Evolutionary conservation across 768 basidiomycete genomes (phyloP), one percentile per base, ranked within the genome.

Genomic region (Collybia sordida): DNA sequence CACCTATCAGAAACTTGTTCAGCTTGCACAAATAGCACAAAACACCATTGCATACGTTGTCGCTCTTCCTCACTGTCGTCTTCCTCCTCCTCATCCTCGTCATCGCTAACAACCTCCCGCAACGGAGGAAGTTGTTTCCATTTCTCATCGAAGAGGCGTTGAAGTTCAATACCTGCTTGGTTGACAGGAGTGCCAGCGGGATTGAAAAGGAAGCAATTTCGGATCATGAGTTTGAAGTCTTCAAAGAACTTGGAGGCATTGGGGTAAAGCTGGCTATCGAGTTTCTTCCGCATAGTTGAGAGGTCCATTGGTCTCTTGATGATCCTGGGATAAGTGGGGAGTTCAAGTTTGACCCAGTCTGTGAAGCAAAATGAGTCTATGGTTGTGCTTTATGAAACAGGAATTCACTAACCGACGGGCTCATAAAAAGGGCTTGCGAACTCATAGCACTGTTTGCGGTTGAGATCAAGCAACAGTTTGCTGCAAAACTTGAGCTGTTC

Each of bases 271-370:
- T 79, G 75, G 27, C 73, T 74, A 36, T 93, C 89, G 42, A 99
- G 76, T 69, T 94, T 96, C 65, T 73, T 81, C 57, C 84, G 83
- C 76, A 99, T 94, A 7, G 91, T 93, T 9, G 83, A 79, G 51
- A 99, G 65, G 66, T 99, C 97, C 92, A 99, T 98, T 3, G 97
- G 97, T 60, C 83, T 85, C 76, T 94, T 96, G 65, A 99, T 77
- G 57, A 96, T 71, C 68, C 86, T 90, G 2, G 85, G 83, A 67
- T 99, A 99, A 17, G 79, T 74, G 0, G 95, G 96, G 41, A 98
- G 79, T 27, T 86, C 80, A 56, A 94, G 76, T 59, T 81, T 83
- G 37, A 84, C 72, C 70, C 85, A 84, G 65, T 97, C 94, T 94
- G 54, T 15, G 24, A 36, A 23, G 34, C 46, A 44, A 15, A 22